Base-by-base conservation (phyloP, 495 filamentous ascomycete species). In the Penicillium daleae region DNA sequence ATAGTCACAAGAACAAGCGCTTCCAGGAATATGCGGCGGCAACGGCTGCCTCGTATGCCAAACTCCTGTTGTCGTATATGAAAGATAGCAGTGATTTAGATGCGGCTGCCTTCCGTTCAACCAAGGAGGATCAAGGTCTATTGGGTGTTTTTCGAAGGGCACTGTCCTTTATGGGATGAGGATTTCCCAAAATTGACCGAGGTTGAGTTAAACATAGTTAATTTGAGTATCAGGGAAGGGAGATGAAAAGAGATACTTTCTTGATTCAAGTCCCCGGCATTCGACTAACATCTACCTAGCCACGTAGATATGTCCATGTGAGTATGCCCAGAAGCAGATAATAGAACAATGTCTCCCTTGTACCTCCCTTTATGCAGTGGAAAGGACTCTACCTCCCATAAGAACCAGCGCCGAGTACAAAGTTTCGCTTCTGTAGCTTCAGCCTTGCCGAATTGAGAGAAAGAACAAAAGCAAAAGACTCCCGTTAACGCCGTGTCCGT, bases 11-110 rank as follows among this genome's bases (percentile, higher is more conserved):
- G 26, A 56, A 42, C 33, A 56, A 56, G 19, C 33, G 31, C 9
- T 56, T 56, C n/a, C 54, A 56, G 35, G 37, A 40, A 17, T 56
- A 42, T 42, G 54, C 54, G 37, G 54, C 54, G n/a, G 54, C 54
- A 56, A 56, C 54, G 35, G 54, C 37, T 39, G 37, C 54, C n/a
- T 56, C 54, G 31, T 56, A 40, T 21, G 54, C 54, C n/a, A 56
- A 56, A 29, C 54, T 56, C n/a, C 13, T 56, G 54, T 31, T 42
- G 19, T 56, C 21, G 19, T 42, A 56, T 24, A 26, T 56, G 54
- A 56, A 56, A n/a, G 35, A 56, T 56, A 54, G 31, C 31, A 54
- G n/a, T 33, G 29, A 54, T n/a, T 54, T 54, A 17, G 31, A 54
- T 3, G 51, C 29, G 51, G 13, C 29, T 4, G 51, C 51, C 4